Percentiles rank a stretch among this genome's conserved stretches.
Conservation (phyloP, 345 rosid species). For the Gossypium bickii region DNA sequence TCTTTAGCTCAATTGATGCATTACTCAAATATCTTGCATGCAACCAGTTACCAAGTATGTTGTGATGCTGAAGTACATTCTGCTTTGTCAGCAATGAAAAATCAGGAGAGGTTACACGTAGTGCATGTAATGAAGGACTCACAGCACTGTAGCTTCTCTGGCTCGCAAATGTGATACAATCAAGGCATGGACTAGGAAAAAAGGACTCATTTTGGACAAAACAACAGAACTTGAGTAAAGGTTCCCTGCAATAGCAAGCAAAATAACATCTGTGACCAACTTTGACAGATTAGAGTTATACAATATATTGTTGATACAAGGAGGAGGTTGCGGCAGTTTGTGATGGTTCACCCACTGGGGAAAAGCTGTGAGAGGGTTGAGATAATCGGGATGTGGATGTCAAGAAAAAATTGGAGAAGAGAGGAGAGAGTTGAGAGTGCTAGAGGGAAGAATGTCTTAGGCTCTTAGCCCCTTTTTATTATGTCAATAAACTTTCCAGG, state of each 20-base stretch:
- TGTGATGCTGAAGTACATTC: slow-evolving; percentile 13
- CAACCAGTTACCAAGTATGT: slow-evolving; percentile 20
- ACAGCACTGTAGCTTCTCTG: slow-evolving; percentile 20
- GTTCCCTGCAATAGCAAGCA: slow-evolving; percentile 32
- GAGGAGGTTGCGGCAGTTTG: no score
- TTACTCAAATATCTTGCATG: slow-evolving; percentile 39
- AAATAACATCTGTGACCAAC: slow-evolving; percentile 14
- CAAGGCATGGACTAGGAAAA: slow-evolving; percentile 15
- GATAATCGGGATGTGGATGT: no score
- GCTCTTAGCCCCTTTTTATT: no score
- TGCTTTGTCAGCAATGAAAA: slow-evolving; percentile 2
- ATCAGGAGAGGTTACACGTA: slow-evolving; percentile 7
- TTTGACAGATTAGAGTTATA: not conserved
- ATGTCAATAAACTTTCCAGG: no score
- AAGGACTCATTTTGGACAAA: slow-evolving; percentile 17
- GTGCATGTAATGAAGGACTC: slow-evolving; percentile 20
- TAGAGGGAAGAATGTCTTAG: no score
- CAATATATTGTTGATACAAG: no score
- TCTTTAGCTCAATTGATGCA: slow-evolving; percentile 51
- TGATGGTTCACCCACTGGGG: no score
- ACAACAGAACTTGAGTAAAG: slow-evolving; percentile 21
- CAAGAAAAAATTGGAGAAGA: no score
- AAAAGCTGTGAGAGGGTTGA: no score
- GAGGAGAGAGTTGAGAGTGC: no score
- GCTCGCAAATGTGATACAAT: slow-evolving; percentile 12